Percentiles rank a stretch among this genome's conserved stretches.
Conservation (phyloP, 2,329 filamentous ascomycete species). For the Apiospora koreana region DNA sequence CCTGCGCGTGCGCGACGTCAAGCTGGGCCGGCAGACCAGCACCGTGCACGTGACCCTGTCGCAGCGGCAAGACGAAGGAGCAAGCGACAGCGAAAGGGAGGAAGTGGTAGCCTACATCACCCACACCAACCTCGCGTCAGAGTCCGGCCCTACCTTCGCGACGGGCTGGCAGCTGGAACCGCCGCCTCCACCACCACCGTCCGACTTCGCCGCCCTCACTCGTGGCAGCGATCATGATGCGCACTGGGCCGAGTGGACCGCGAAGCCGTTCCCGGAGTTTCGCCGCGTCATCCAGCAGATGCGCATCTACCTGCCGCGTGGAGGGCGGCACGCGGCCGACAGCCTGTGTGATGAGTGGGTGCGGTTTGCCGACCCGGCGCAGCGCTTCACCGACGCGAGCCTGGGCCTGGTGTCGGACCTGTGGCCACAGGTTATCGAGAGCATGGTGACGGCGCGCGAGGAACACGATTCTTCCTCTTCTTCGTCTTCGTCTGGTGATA, state of each 20-base stretch:
- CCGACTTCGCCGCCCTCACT: slow-evolving; percentile 23
- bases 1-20: slow-evolving; percentile 30
- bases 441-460: neutral
- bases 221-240: slow-evolving; percentile 28
- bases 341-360: slow-evolving; percentile 33
- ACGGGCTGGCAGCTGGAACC: slow-evolving; percentile 54
- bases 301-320: slow-evolving; percentile 25
- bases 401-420: slow-evolving; percentile 31
- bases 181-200: slow-evolving; percentile 25
- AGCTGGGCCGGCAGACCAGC: slow-evolving; percentile 36
- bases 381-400: slow-evolving; percentile 26
- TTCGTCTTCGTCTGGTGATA: neutral
- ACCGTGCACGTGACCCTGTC: slow-evolving; percentile 33
- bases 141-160: slow-evolving; percentile 51
- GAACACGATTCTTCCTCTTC: neutral
- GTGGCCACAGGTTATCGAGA: slow-evolving; percentile 31
- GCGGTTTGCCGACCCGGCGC: slow-evolving; percentile 26
- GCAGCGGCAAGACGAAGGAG: slow-evolving; percentile 19
- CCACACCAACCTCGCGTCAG: slow-evolving; percentile 60
- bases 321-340: slow-evolving; percentile 20
- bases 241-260: slow-evolving; percentile 23
- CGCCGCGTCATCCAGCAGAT: slow-evolving; percentile 27
- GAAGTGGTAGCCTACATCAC: slow-evolving; percentile 68
- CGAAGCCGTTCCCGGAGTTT: slow-evolving; percentile 24
- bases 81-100: slow-evolving; percentile 42